These are phyloP conservation scores for Parachaetomium inaequale DNA, from an alignment of 495 filamentous ascomycete genomes.

Conservation along the genomic window DNA sequence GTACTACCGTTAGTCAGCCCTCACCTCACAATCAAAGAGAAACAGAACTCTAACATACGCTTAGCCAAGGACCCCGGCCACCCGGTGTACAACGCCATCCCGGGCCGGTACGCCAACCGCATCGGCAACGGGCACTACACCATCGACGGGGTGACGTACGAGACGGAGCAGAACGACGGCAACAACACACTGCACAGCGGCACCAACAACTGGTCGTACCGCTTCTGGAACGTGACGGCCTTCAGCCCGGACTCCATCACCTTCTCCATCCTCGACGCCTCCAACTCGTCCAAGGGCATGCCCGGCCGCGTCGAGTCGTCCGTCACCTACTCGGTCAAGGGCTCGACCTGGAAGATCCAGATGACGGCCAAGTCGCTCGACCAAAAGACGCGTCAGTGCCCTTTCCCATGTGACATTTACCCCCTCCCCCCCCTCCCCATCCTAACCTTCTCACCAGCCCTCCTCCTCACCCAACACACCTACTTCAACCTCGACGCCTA, in stretches of 20 bases:
- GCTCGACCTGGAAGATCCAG: conserved; percentile 51
- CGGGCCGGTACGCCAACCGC: conserved; percentile 54
- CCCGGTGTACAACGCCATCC: conserved; percentile 50
- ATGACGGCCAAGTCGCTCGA: conserved; percentile 52
- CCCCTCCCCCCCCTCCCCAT: no score
- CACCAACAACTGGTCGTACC: conserved; percentile 57
- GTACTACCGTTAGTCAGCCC: conserved; percentile 19
- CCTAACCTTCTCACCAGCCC: conserved; percentile 31
- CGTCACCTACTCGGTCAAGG: conserved; percentile 63
- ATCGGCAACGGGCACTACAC: conserved; percentile 53
- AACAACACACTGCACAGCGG: conserved; percentile 59
- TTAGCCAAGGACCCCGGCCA: conserved; percentile 47
- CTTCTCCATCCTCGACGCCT: conserved; percentile 66
- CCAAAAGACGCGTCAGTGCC: conserved; percentile 45
- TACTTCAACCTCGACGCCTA: conserved; percentile 89
- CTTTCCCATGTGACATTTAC: neutral
- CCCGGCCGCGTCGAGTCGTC: conserved; percentile 68
- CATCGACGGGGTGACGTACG: conserved; percentile 50
- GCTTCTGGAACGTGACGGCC: conserved; percentile 52
- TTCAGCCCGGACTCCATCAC: conserved; percentile 66
- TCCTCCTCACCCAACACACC: conserved; percentile 75
- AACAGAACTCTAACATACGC: conserved; percentile 5
- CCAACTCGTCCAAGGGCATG: conserved; percentile 64
- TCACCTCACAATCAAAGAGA: neutral
- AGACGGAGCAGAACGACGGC: conserved; percentile 52